Base-by-base conservation (phyloP, 306 rosid species). In the Corylus avellana region DNA sequence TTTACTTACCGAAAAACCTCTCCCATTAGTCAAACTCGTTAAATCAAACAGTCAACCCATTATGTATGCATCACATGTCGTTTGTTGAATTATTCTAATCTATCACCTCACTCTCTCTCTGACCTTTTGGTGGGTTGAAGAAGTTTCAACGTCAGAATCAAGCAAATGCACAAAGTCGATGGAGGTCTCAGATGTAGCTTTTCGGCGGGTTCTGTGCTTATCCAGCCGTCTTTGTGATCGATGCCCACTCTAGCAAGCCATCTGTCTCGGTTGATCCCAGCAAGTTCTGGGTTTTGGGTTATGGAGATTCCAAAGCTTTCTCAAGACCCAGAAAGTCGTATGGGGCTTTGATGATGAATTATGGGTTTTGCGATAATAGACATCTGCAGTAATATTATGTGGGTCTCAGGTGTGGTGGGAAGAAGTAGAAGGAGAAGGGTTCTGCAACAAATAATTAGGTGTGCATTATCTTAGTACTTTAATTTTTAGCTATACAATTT, bases 131-230 rank as follows among this genome's bases (percentile, higher is more conserved):
- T 8, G 25, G 12, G 70, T 5, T 22, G 16, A 1, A n/a, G 8
- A 22, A 20, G 12, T 68, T 55, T 51, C 76, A 59, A n/a, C 67
- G 66, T 77, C 63, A 27, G 39, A 29, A 46, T 37, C 51, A 3
- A 51, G 17, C 9, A 25, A 29, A 22, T 12, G 29, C 16, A 0
- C 55, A 75, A 39, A 0, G 9, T 12, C 73, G 29, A 91, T 91
- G 97, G 98, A 91, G 81, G 87, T 85, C 29, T 89, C 92, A 70
- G 92, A 95, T 72, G 75, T 85, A 66, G 85, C 88, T 81, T 78
- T 88, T 71, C 84, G 89, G 29, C 87, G 77, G 20, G 63, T 82
- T 1, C 53, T 85, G 18, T 49, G 27, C 80, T 39, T 77, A 22
- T 49, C 85, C 78, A 80, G 77, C 12, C 7, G 35, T 32, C 35